Evolutionary conservation across 2,329 filamentous ascomycete species (phyloP).

Genomic region (Nigrospora sphaerica): DNA sequence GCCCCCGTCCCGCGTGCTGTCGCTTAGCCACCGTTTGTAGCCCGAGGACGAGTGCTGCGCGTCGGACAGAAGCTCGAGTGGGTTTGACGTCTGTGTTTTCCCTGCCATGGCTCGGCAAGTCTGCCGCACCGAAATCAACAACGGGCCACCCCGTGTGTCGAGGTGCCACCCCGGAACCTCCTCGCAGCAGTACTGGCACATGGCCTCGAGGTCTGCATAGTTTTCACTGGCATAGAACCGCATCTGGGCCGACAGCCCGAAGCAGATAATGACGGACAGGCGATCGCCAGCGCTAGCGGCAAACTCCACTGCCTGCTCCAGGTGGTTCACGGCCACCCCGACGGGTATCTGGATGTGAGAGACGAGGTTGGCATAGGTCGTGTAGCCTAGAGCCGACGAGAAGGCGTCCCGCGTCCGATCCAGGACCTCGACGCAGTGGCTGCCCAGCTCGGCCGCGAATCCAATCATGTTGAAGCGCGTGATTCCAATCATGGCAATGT

Average conservation of each 20-base stretch:
- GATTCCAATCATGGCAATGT: slow-evolving; percentile 60
- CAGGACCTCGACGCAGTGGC: slow-evolving; percentile 56
- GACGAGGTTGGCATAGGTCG: slow-evolving; percentile 62
- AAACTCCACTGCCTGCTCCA: slow-evolving; percentile 61
- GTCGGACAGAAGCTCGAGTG: slow-evolving; percentile 57
- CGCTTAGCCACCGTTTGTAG: slow-evolving; percentile 54
- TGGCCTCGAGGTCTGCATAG: slow-evolving; percentile 60
- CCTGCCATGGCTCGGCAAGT: slow-evolving; percentile 64
- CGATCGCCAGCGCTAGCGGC: slow-evolving; percentile 62
- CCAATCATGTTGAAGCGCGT: slow-evolving; percentile 65
- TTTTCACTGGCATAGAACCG: slow-evolving; percentile 66
- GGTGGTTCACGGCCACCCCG: slow-evolving; percentile 45
- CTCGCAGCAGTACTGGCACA: slow-evolving; percentile 64
- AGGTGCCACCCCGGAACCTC: slow-evolving; percentile 66
- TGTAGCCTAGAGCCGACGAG: slow-evolving; percentile 60
- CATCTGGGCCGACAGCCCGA: slow-evolving; percentile 59
- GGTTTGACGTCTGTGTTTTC: slow-evolving; percentile 51
- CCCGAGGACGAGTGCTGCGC: slow-evolving; percentile 51
- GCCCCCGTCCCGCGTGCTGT: slow-evolving; percentile 49
- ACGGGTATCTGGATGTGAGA: slow-evolving; percentile 64
- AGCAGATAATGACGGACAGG: slow-evolving; percentile 63
- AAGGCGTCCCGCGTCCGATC: slow-evolving; percentile 57
- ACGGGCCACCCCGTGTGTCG: slow-evolving; percentile 64
- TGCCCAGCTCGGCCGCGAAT: slow-evolving; percentile 59
- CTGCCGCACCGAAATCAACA: slow-evolving; percentile 61